A percentile compares a stretch with the other conserved stretches of the same genome.
Evolutionary conservation across 176 grass and related monocot genomes (phyloP).

Genomic region (Oryza glumipatula): DNA sequence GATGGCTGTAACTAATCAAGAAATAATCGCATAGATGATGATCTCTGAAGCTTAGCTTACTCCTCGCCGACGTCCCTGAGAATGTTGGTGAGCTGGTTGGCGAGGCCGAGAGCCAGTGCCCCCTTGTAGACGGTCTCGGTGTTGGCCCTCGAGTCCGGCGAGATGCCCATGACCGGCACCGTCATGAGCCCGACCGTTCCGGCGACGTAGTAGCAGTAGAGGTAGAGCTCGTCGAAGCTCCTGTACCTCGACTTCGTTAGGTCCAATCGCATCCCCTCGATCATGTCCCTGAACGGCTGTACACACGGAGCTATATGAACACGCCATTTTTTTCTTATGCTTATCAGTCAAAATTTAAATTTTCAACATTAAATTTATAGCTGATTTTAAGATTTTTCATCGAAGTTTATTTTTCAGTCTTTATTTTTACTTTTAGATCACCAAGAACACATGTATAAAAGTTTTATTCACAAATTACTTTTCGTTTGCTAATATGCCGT

Average conservation of each 20-base stretch:
- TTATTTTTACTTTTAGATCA: too few species aligned
- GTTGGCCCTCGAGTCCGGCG: too few species aligned
- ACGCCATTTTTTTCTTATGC: too few species aligned
- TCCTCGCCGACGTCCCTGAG: constrained; percentile 92
- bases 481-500: too few species aligned
- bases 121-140: too few species aligned
- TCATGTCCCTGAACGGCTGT: constrained; percentile 93
- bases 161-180: constrained; percentile 50
- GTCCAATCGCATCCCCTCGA: constrained; percentile 94
- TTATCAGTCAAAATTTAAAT: too few species aligned
- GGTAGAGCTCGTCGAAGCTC: constrained; percentile 90
- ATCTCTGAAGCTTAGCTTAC: constrained; percentile 35
- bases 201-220: constrained; percentile 97
- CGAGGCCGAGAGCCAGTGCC: constrained; percentile 73
- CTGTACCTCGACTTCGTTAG: constrained; percentile 67
- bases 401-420: too few species aligned
- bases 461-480: too few species aligned
- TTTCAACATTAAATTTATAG: too few species aligned
- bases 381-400: too few species aligned
- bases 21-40: neutral
- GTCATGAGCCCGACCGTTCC: constrained; percentile 90
- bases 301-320: too few species aligned
- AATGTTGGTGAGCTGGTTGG: constrained; percentile 98
- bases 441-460: too few species aligned
- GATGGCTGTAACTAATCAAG: neutral